Evolutionary conservation across 805 yeast genomes (phyloP).

Genomic region (Saturnispora mendoncae): DNA sequence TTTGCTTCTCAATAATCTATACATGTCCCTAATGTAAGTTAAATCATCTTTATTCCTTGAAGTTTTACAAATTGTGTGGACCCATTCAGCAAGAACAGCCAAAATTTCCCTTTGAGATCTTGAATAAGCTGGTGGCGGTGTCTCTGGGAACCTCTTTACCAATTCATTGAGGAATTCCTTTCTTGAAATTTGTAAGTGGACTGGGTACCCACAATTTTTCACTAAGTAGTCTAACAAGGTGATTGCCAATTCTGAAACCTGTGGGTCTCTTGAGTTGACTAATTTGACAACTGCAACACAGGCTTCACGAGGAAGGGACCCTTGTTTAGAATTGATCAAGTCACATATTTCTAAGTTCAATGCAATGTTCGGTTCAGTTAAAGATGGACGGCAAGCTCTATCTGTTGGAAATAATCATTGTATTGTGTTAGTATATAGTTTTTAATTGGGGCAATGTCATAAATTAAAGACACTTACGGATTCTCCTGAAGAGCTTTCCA

Average conservation of each 20-base stretch:
- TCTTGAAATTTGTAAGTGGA: slow-evolving; percentile 89
- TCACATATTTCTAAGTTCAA: slow-evolving; percentile 90
- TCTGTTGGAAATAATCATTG: too few species aligned
- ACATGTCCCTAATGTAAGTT: slow-evolving; percentile 92
- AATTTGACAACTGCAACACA: slow-evolving; percentile 76
- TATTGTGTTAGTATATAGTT: slow-evolving; percentile 9
- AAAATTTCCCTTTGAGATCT: slow-evolving; percentile 76
- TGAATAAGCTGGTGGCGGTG: slow-evolving; percentile 80
- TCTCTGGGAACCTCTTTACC: slow-evolving; percentile 88
- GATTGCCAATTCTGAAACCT: slow-evolving; percentile 73
- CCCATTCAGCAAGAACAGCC: slow-evolving; percentile 95
- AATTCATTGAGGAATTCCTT: slow-evolving; percentile 91
- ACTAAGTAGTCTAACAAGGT: slow-evolving; percentile 74
- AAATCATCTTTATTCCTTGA: slow-evolving; percentile 86
- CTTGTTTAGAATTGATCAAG: slow-evolving; percentile 86
- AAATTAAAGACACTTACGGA: slow-evolving; percentile 29
- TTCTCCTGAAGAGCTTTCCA: slow-evolving; percentile 31
- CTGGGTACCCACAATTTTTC: slow-evolving; percentile 96
- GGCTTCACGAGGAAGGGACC: slow-evolving; percentile 85
- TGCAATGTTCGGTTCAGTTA: slow-evolving; percentile 80
- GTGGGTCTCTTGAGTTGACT: slow-evolving; percentile 75
- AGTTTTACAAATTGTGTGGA: slow-evolving; percentile 85
- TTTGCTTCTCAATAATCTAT: slow-evolving; percentile 75
- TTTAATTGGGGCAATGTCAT: not conserved
- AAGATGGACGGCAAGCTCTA: slow-evolving; percentile 80